Conservation (phyloP, 2,329 filamentous ascomycete genomes). For the Fonsecaea monophora region DNA sequence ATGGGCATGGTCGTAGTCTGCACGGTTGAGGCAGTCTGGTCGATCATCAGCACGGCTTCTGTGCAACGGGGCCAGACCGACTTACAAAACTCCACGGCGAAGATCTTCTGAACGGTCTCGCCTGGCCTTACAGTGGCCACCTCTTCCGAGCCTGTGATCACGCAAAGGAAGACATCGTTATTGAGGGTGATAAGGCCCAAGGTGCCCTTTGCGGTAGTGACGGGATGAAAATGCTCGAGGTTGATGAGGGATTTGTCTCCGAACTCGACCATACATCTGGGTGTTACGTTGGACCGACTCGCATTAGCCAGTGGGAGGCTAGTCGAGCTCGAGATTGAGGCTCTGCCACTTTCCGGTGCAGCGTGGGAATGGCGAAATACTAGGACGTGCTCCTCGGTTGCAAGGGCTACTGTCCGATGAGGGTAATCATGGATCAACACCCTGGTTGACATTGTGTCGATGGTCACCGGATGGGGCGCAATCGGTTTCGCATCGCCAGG, state of each 20-base stretch:
- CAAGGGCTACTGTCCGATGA: slow-evolving; percentile 84
- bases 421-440: slow-evolving; percentile 86
- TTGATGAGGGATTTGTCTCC: slow-evolving; percentile 68
- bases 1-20: slow-evolving; percentile 80
- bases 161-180: slow-evolving; percentile 86
- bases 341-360: slow-evolving; percentile 59
- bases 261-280: slow-evolving; percentile 89
- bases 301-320: slow-evolving; percentile 38
- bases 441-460: slow-evolving; percentile 66
- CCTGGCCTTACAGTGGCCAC: slow-evolving; percentile 84
- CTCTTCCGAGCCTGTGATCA: slow-evolving; percentile 78
- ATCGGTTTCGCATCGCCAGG: slow-evolving; percentile 20
- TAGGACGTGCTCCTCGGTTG: slow-evolving; percentile 77
- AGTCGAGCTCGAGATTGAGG: slow-evolving; percentile 50
- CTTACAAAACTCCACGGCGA: slow-evolving; percentile 78
- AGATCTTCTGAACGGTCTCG: slow-evolving; percentile 87
- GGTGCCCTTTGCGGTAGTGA: slow-evolving; percentile 83
- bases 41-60: slow-evolving; percentile 27
- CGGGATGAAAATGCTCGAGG: slow-evolving; percentile 75
- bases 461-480: slow-evolving; percentile 20
- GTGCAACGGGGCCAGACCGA: not conserved
- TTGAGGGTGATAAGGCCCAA: slow-evolving; percentile 84
- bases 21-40: slow-evolving; percentile 81
- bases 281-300: slow-evolving; percentile 42
- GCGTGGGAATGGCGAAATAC: slow-evolving; percentile 78